Evolutionary conservation across 2,329 filamentous ascomycete species (phyloP), one percentile per base, ranked within the genome.

Genomic region (Oidium heveae): DNA sequence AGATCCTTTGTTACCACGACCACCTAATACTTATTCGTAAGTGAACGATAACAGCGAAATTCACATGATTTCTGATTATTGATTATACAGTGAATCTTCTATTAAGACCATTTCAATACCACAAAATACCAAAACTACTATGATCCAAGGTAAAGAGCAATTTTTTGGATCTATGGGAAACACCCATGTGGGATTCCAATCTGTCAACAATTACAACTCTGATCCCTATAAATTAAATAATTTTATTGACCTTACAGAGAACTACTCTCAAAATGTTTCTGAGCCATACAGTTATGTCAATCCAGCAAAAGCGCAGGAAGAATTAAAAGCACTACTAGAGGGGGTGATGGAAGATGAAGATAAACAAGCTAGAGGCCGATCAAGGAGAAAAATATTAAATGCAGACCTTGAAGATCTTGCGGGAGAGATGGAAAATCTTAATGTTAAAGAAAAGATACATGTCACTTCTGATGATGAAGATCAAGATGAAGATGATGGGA

Each of bases 261-360:
- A 58, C 16, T 55, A 61, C 39, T 57, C 56, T 32, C 55, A 58
- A 46, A 53, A 55, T 28, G 50, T 59, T 44, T 54, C 60, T 36
- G 60, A 61, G 13, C 61, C 63, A 34, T 63, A 64, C 54, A 60
- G 62, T 6, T 66, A 63, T 56, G 63, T 66, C 6, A 83, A 88
- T 59, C 77, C 82, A 0, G 71, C 71, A 56, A 82, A 85, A 64
- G 84, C 85, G 12, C 78, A 76, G 53, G 80, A 80, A 50, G 84
- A 89, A 60, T 73, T 91, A 59, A 91, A 91, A 65, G 83, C 82
- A 8, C 67, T 91, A n/a, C 71, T 91, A 1, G 85, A 89, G 64
- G 85, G 84, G 8, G 82, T 82, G 10, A 79, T 89, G 67, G 83
- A 88, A 54, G 82, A 85, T 15, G 79, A 82, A 51, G 71, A 71